Conservation (phyloP, 768 basidiomycete genomes). For the Trichaptum fuscoviolaceum region DNA sequence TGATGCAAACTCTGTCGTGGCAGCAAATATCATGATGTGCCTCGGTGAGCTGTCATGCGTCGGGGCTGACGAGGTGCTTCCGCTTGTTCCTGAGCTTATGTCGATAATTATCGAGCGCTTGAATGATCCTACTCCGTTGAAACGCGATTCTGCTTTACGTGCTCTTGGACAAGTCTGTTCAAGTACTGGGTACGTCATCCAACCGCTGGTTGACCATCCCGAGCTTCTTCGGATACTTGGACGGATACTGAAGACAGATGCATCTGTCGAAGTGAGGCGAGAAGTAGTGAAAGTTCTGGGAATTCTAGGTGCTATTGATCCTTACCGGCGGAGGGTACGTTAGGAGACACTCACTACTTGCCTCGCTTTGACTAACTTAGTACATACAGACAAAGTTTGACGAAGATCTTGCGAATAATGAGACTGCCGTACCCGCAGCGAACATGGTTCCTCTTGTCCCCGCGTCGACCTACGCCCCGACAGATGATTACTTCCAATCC, state of each 20-base stretch:
- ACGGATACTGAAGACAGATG: slow-evolving; percentile 80
- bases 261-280: slow-evolving; percentile 60
- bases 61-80: slow-evolving; percentile 85
- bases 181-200: slow-evolving; percentile 91
- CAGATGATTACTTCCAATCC: slow-evolving; percentile 97
- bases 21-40: slow-evolving; percentile 89
- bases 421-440: slow-evolving; percentile 54
- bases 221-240: slow-evolving; percentile 83
- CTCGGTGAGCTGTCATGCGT: slow-evolving; percentile 91
- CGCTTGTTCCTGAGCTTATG: slow-evolving; percentile 85
- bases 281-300: slow-evolving; percentile 95
- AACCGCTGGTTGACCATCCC: slow-evolving; percentile 87
- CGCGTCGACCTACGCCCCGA: slow-evolving; percentile 52
- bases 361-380: slow-evolving; percentile 10
- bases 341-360: neutral
- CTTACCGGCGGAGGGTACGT: slow-evolving; percentile 86
- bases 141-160: slow-evolving; percentile 90
- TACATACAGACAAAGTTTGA: slow-evolving; percentile 46
- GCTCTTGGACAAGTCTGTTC: slow-evolving; percentile 95
- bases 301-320: slow-evolving; percentile 93
- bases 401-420: slow-evolving; percentile 53
- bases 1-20: slow-evolving; percentile 80
- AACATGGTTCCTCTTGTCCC: slow-evolving; percentile 67
- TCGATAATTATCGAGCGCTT: slow-evolving; percentile 82
- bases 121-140: slow-evolving; percentile 82